phyloP scores from a whole-genome alignment of 2,329 filamentous ascomycete species.

The Epicoccum nigrum region DNA sequence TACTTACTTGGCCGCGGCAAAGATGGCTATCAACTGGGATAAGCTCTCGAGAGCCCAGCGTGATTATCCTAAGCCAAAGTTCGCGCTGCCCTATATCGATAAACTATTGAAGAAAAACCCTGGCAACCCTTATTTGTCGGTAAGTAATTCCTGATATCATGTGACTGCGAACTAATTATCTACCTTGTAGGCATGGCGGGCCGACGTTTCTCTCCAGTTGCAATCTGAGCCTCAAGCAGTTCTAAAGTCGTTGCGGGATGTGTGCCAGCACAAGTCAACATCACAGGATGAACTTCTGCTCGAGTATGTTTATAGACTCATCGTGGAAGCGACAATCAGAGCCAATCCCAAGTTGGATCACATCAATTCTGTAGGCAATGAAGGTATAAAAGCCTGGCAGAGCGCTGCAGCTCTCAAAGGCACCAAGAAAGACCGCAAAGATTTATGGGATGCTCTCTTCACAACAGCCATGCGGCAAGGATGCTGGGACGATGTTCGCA shows the following conservation, averaged over 20 bases:
- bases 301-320: slow-evolving; percentile 33
- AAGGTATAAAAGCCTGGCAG: slow-evolving; percentile 36
- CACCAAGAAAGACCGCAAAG: slow-evolving; percentile 30
- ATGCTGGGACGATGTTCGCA: slow-evolving; percentile 45
- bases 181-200: slow-evolving; percentile 40
- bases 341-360: background rate
- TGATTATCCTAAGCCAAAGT: slow-evolving; percentile 44
- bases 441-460: slow-evolving; percentile 38
- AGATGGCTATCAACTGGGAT: slow-evolving; percentile 47
- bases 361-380: slow-evolving; percentile 26
- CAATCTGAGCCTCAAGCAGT: slow-evolving; percentile 19
- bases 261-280: slow-evolving; percentile 31
- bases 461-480: slow-evolving; percentile 35
- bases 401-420: slow-evolving; percentile 34
- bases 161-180: background rate
- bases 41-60: slow-evolving; percentile 40
- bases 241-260: slow-evolving; percentile 19
- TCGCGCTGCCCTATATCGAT: slow-evolving; percentile 39
- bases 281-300: slow-evolving; percentile 36
- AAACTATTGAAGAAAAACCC: slow-evolving; percentile 46
- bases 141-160: slow-evolving; percentile 15
- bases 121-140: slow-evolving; percentile 44
- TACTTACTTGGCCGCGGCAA: slow-evolving; percentile 1
- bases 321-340: slow-evolving; percentile 28
- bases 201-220: slow-evolving; percentile 31